Evolutionary conservation across 139 green algal species (phyloP).

Genomic region (Pedinophyceae sp.): DNA sequence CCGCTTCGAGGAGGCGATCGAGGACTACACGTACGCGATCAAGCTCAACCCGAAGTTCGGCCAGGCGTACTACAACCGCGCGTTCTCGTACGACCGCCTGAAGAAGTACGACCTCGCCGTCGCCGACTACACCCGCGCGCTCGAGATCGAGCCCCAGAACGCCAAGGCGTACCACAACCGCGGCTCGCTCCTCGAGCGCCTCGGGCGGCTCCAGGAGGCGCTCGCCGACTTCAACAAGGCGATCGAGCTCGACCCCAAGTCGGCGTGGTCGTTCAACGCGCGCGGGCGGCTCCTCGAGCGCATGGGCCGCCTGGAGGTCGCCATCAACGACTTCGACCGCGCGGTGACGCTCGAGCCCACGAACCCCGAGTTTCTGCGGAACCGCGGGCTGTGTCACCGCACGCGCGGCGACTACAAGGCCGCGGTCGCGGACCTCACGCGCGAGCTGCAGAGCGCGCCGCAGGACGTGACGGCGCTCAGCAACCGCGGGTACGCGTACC

Average conservation of each 20-base stretch:
- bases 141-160: slow-evolving; percentile 49
- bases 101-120: slow-evolving; percentile 27
- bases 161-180: slow-evolving; percentile 57
- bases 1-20: slow-evolving; percentile 43
- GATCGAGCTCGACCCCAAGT: slow-evolving; percentile 18
- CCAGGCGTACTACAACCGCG: slow-evolving; percentile 64
- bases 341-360: slow-evolving; percentile 22
- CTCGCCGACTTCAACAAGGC: slow-evolving; percentile 34
- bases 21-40: slow-evolving; percentile 62
- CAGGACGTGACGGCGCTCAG: slow-evolving; percentile 26
- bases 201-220: slow-evolving; percentile 30
- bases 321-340: slow-evolving; percentile 25
- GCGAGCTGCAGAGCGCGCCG: slow-evolving; percentile 15
- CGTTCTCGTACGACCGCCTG: slow-evolving; percentile 40
- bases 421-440: slow-evolving; percentile 12
- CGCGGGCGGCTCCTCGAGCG: slow-evolving; percentile 29
- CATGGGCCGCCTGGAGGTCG: slow-evolving; percentile 12
- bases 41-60: slow-evolving; percentile 44
- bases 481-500: slow-evolving; percentile 31
- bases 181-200: slow-evolving; percentile 41
- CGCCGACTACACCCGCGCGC: slow-evolving; percentile 45
- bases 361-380: slow-evolving; percentile 22
- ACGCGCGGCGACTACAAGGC: slow-evolving; percentile 4
- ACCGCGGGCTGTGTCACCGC: slow-evolving; percentile 21
- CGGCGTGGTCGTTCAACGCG: slow-evolving; percentile 22